A percentile compares a stretch with the other conserved stretches of the same genome.
Evolutionary conservation across 2,329 filamentous ascomycete genomes (phyloP).

Genomic region (Metarhizium guizhouense): DNA sequence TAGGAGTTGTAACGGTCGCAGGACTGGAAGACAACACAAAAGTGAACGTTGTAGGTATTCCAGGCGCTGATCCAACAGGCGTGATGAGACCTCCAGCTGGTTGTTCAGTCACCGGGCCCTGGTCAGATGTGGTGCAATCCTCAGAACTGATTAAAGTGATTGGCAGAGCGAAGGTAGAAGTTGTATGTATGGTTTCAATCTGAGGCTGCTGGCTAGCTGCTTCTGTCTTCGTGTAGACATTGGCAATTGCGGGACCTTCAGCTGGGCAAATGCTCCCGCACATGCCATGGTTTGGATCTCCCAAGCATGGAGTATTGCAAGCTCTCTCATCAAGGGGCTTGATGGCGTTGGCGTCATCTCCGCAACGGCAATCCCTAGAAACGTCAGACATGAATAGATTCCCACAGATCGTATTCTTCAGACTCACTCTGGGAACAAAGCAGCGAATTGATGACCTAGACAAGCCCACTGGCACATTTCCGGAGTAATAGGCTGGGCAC

Average conservation of each 20-base stretch:
- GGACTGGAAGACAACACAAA: background rate
- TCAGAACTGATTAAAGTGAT: constrained; percentile 2
- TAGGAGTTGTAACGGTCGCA: background rate
- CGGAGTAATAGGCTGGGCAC: constrained; percentile 14
- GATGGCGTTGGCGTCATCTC: constrained; percentile 21
- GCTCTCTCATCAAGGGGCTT: constrained; percentile 17
- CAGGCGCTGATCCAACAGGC: constrained; percentile 9
- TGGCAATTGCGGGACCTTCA: constrained; percentile 19
- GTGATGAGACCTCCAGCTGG: constrained; percentile 3
- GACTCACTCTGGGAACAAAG: constrained; percentile 22
- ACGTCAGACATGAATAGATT: constrained; percentile 1
- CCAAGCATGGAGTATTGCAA: constrained; percentile 23
- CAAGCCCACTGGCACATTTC: constrained; percentile 21
- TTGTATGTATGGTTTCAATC: constrained; percentile 3
- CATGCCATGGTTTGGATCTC: constrained; percentile 18
- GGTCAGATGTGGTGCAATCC: background rate
- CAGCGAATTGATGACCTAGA: constrained; percentile 18
- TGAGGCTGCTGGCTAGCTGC: constrained; percentile 6
- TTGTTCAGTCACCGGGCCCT: background rate
- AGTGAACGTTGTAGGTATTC: constrained; percentile 5
- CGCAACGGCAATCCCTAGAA: constrained; percentile 25
- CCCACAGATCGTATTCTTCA: fast-evolving
- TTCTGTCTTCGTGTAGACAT: constrained; percentile 19
- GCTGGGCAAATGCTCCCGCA: constrained; percentile 24
- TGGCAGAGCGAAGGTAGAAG: constrained; percentile 3